Conservation (phyloP, 441 rosid species). For the Melastoma candidum region DNA sequence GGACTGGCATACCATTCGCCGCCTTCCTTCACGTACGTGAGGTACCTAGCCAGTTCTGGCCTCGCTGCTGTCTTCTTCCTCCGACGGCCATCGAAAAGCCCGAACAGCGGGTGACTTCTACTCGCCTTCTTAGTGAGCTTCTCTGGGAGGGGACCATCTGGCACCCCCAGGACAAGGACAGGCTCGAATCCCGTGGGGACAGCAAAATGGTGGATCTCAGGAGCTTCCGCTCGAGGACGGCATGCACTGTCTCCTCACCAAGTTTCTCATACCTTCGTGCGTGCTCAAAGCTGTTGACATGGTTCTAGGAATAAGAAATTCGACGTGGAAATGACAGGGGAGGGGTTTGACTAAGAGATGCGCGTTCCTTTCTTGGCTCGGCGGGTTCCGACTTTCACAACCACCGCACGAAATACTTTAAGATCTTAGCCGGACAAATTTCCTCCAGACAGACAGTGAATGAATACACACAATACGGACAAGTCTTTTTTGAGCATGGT, state of each 20-base stretch:
- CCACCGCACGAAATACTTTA: too few relatives aligned
- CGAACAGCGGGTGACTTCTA: conserved; percentile 50
- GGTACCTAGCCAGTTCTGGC: conserved; percentile 62
- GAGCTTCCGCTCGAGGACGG: conserved; percentile 22
- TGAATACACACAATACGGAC: too few relatives aligned
- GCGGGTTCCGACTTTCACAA: too few relatives aligned
- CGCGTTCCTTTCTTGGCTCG: too few relatives aligned
- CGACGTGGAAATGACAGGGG: too few relatives aligned
- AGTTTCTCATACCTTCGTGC: conserved; percentile 42
- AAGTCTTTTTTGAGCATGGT: too few relatives aligned
- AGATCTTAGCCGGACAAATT: too few relatives aligned
- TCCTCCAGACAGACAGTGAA: too few relatives aligned
- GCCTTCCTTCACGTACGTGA: conserved; percentile 63
- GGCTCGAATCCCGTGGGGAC: conserved; percentile 16
- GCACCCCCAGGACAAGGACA: conserved; percentile 2
- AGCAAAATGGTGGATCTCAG: conserved; percentile 36
- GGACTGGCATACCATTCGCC: conserved; percentile 43
- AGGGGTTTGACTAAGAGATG: too few relatives aligned
- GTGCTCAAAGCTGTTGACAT: conserved; percentile 72
- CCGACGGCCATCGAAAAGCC: conserved; percentile 36
- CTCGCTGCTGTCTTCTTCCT: conserved; percentile 57
- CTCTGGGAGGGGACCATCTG: conserved; percentile 12
- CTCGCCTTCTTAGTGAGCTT: conserved; percentile 24
- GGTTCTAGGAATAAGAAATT: conserved; percentile 3
- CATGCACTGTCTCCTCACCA: conserved; percentile 21